Conservation (phyloP, 2,329 filamentous ascomycete genomes). For the Ustilaginoidea virens region DNA sequence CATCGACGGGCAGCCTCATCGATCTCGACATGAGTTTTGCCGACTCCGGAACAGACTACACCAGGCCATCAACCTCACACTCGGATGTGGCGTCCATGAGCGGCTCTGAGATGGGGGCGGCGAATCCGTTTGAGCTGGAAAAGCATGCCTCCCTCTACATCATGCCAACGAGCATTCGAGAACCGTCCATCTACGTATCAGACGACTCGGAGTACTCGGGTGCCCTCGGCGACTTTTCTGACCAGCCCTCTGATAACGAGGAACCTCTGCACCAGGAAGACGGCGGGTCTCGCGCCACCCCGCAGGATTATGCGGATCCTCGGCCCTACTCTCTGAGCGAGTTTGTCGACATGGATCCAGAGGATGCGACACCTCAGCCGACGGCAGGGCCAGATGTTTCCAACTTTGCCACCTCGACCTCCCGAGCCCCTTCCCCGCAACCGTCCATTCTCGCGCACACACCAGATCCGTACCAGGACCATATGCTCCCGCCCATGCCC, state of each 20-base stretch:
- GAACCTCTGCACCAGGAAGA: no score
- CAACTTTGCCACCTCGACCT: conserved; percentile 2
- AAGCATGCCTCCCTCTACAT: conserved; percentile 43
- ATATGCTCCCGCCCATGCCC: conserved; percentile 21
- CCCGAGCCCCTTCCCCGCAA: conserved; percentile 1
- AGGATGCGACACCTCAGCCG: conserved; percentile 18
- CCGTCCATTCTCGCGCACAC: conserved; percentile 2
- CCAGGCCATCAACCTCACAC: conserved; percentile 42
- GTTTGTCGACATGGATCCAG: conserved; percentile 25
- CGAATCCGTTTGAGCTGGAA: conserved; percentile 47
- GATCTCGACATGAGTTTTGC: conserved; percentile 40
- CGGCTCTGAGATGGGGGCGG: conserved; percentile 38
- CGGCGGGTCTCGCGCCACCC: no score
- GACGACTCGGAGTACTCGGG: conserved; percentile 38
- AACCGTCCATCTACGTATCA: conserved; percentile 45
- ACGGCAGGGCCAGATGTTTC: conserved; percentile 10
- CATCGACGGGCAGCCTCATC: conserved; percentile 31
- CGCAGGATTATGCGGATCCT: conserved; percentile 5
- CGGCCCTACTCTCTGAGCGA: conserved; percentile 24
- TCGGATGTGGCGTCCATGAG: conserved; percentile 40
- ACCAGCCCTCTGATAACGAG: conserved; percentile 5
- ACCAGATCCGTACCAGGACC: conserved; percentile 5
- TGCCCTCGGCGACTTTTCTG: conserved; percentile 16
- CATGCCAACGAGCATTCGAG: conserved; percentile 24
- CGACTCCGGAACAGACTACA: conserved; percentile 32